Conservation (phyloP, 2,329 filamentous ascomycete species). For the Alternaria sp. region DNA sequence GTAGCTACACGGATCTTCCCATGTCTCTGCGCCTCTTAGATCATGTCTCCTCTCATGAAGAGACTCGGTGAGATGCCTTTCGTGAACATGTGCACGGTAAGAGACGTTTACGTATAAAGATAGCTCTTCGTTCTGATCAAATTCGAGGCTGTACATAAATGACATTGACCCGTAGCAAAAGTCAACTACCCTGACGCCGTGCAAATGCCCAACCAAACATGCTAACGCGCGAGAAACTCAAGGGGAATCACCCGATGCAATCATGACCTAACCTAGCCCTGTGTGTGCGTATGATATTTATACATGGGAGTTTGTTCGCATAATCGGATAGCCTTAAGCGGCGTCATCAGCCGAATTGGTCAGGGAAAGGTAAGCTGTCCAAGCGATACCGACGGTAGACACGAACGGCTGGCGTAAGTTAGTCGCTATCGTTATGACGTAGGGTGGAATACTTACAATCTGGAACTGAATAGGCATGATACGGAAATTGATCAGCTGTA, state of each 20-base stretch:
- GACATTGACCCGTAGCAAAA: slow-evolving; percentile 13
- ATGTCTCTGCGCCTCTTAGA: neutral
- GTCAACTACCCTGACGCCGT: slow-evolving; percentile 25
- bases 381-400: slow-evolving; percentile 93
- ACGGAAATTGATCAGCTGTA: slow-evolving; percentile 96
- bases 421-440: slow-evolving; percentile 4
- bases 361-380: slow-evolving; percentile 95
- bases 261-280: slow-evolving; percentile 24
- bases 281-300: slow-evolving; percentile 23
- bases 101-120: neutral
- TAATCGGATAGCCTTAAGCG: slow-evolving; percentile 41
- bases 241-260: slow-evolving; percentile 20
- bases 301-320: slow-evolving; percentile 26
- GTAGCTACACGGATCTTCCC: slow-evolving; percentile 1
- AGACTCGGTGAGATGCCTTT: neutral
- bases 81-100: neutral
- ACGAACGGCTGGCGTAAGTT: slow-evolving; percentile 78
- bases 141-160: slow-evolving; percentile 8
- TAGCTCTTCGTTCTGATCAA: slow-evolving; percentile 11
- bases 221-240: slow-evolving; percentile 32
- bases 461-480: slow-evolving; percentile 96
- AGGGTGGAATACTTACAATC: slow-evolving; percentile 71
- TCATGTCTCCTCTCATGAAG: neutral
- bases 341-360: slow-evolving; percentile 84
- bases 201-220: slow-evolving; percentile 30